Percentiles rank a stretch among this genome's conserved stretches.
phyloP scores from a whole-genome alignment of 2,329 filamentous ascomycete species.

The Monosporascus sp. region DNA sequence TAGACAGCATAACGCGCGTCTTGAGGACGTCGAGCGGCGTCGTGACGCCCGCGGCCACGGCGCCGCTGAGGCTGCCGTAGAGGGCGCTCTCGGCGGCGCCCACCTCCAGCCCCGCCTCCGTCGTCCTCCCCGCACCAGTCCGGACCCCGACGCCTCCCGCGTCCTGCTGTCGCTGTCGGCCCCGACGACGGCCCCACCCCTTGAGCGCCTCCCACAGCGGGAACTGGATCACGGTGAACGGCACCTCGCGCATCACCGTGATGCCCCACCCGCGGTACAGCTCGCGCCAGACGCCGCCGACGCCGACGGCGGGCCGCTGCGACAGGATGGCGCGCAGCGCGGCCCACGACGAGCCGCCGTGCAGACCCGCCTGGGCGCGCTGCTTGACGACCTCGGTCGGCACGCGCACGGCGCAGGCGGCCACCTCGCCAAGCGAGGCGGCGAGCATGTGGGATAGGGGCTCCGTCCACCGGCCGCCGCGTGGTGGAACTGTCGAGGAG shows the following conservation, averaged over 20 bases:
- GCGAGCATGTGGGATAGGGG: constrained; percentile 71
- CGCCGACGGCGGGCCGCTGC: constrained; percentile 36
- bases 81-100: constrained; percentile 74
- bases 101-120: constrained; percentile 37
- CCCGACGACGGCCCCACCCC: constrained; percentile 51
- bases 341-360: constrained; percentile 62
- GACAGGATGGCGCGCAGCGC: constrained; percentile 67
- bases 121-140: constrained; percentile 6
- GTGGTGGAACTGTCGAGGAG: constrained; percentile 2
- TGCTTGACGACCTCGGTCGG: constrained; percentile 98
- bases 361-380: constrained; percentile 81
- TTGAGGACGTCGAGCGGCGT: constrained; percentile 96
- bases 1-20: constrained; percentile 89
- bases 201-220: constrained; percentile 95
- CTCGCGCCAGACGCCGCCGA: constrained; percentile 66
- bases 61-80: constrained; percentile 79
- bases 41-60: constrained; percentile 78
- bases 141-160: constrained; percentile 4
- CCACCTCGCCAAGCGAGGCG: constrained; percentile 80
- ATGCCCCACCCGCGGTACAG: constrained; percentile 89
- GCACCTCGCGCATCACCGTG: constrained; percentile 91
- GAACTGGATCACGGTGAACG: constrained; percentile 96
- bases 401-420: constrained; percentile 86
- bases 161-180: neutral
- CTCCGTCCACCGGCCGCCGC: constrained; percentile 22